Base-by-base conservation (phyloP, 2,329 filamentous ascomycete species). In the Curvularia spicifera region DNA sequence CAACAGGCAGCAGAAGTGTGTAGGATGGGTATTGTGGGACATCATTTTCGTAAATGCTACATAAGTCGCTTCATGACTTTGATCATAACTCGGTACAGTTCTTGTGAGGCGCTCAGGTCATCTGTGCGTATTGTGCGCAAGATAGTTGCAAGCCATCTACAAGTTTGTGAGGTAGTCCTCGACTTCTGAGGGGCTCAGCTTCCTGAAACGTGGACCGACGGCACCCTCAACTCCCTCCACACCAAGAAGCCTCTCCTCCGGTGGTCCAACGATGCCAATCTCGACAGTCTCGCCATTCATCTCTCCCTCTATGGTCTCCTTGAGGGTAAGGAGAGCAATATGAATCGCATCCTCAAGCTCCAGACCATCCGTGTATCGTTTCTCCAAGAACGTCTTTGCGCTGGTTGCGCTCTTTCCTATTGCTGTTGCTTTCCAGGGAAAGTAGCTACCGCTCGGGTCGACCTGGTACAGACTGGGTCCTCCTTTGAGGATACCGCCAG, bases 81-180 rank as follows among this genome's bases (percentile, higher is more conserved):
- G 18, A 18, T 56, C 51, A 20, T 46, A 39, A 46, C 31, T 39
- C 10, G 10, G 51, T 31, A 53, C 37, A 20, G 26, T 39, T 29
- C n/a, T 50, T 20, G 20, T 20, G 24, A 50, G 35, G 53, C 39
- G 31, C 44, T 28, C 13, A 49, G 24, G 39, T 37, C 37, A 48
- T 37, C 50, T 51, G 9, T 47, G 39, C 22, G 26, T 39, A 31
- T 42, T 48, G 50, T 10, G 29, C 40, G 44, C 37, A 45, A 33
- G 46, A 37, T 42, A 24, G 22, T 24, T 4, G 22, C 31, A 43
- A 51, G 26, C 28, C 42, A 54, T 65, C 88, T 85, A 98, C 86
- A 99, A 87, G 86, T 97, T 98, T 79, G 95, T 98, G 79, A 99
- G 83, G 83, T 99, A 99, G 80, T 99, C 95, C 84, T 99, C 95